phyloP scores from a whole-genome alignment of 441 rosid species.

The Bocquillonia castaneifolia region DNA sequence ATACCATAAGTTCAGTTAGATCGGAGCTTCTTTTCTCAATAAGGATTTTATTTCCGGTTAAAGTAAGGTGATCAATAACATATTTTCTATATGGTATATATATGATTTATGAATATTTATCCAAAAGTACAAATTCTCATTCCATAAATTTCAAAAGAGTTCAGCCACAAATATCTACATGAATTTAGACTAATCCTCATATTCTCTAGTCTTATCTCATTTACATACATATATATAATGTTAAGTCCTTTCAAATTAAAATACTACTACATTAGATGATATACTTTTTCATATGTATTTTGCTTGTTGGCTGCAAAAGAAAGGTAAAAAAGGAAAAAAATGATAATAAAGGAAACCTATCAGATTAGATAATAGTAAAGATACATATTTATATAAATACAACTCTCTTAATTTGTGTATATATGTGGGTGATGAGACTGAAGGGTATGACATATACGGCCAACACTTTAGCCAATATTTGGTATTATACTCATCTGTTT shows the following conservation, averaged over 20 bases:
- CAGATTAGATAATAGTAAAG: not conserved
- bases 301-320: not conserved
- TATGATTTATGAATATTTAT: too few species aligned
- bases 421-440: not conserved
- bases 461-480: not conserved
- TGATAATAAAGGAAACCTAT: slow-evolving; percentile 5
- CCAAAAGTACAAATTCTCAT: too few species aligned
- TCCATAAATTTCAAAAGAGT: too few species aligned
- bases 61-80: too few species aligned
- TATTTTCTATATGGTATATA: too few species aligned
- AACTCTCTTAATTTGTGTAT: not conserved
- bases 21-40: too few species aligned
- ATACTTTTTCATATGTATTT: not conserved
- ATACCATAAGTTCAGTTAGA: too few species aligned
- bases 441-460: not conserved
- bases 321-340: not conserved
- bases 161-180: not conserved
- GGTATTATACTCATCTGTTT: not conserved
- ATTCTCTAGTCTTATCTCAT: not conserved
- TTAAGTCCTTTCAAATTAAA: slow-evolving; percentile 11
- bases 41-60: too few species aligned
- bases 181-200: not conserved
- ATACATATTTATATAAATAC: not conserved
- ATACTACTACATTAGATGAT: not conserved
- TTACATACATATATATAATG: not conserved